Evolutionary conservation across 2,329 filamentous ascomycete species (phyloP).

Genomic region (Aspergillus sp.): DNA sequence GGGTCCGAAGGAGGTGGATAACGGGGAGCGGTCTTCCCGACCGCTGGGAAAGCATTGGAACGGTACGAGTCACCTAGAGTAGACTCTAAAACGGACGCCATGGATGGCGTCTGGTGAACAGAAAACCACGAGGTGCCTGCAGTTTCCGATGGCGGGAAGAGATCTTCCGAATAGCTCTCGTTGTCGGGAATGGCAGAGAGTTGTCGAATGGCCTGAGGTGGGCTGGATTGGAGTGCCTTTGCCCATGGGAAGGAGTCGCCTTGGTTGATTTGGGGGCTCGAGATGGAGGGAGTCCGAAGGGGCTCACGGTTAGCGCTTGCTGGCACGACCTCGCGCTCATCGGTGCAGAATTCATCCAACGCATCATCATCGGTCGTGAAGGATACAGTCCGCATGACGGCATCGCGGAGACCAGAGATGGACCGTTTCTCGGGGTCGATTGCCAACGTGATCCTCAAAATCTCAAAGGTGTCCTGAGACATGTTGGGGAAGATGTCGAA

Average conservation of each 20-base stretch:
- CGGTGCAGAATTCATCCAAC: constrained; percentile 89
- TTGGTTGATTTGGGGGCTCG: constrained; percentile 76
- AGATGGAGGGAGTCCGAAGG: constrained; percentile 90
- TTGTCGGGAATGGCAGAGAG: constrained; percentile 81
- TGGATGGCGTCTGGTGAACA: constrained; percentile 71
- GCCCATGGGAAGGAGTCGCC: constrained; percentile 89
- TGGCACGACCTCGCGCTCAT: constrained; percentile 72
- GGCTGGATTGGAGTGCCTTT: constrained; percentile 78
- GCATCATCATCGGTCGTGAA: constrained; percentile 93
- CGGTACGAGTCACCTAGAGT: constrained; percentile 78
- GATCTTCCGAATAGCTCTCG: constrained; percentile 76
- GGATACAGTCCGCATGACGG: constrained; percentile 75
- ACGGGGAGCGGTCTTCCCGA: constrained; percentile 38
- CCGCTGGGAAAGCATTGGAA: constrained; percentile 58
- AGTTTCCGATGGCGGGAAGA: constrained; percentile 75
- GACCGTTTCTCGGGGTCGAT: constrained; percentile 89
- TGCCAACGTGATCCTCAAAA: constrained; percentile 86
- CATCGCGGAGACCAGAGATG: constrained; percentile 72
- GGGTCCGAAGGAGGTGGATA: constrained; percentile 56
- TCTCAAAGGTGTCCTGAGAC: constrained; percentile 96
- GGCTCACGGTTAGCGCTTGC: constrained; percentile 89
- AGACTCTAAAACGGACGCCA: constrained; percentile 82
- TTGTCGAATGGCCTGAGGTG: constrained; percentile 71
- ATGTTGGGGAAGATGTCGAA: constrained; percentile 98
- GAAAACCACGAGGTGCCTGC: constrained; percentile 73